Conservation (phyloP, 2,329 filamentous ascomycete species). For the Cladosporium sphaerospermum region DNA sequence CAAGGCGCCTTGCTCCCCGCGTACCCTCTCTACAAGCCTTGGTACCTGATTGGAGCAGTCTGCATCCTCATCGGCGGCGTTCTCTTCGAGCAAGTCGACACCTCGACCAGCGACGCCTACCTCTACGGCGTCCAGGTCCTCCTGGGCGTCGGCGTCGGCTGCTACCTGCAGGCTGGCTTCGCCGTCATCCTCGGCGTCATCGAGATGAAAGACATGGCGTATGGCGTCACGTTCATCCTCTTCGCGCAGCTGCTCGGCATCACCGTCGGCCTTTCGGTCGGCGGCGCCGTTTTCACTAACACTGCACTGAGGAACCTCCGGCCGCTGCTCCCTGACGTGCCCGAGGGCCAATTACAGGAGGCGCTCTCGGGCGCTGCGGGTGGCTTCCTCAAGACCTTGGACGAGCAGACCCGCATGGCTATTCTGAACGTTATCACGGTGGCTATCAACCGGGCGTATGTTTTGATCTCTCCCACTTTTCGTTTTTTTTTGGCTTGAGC, state of each 20-base stretch:
- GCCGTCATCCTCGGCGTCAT: slow-evolving; percentile 16
- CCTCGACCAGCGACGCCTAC: slow-evolving; percentile 12
- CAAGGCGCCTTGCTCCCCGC: slow-evolving; percentile 36
- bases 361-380: no score
- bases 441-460: no score
- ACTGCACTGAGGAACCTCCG: not conserved
- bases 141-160: slow-evolving; percentile 18
- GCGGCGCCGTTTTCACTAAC: slow-evolving; percentile 10
- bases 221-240: slow-evolving; percentile 15
- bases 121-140: slow-evolving; percentile 24
- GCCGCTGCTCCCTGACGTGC: not conserved
- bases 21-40: slow-evolving; percentile 36
- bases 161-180: slow-evolving; percentile 19
- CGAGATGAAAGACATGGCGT: slow-evolving; percentile 8
- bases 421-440: no score
- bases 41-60: slow-evolving; percentile 34
- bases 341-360: not conserved
- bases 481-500: no score
- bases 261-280: slow-evolving; percentile 2
- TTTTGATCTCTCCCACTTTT: no score
- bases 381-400: no score
- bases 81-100: slow-evolving; percentile 28
- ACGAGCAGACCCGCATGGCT: no score
- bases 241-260: slow-evolving; percentile 6
- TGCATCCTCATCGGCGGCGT: slow-evolving; percentile 33